These are phyloP conservation scores for Obba rivulosa DNA, from an alignment of 768 basidiomycete species.

Conservation along the genomic window DNA sequence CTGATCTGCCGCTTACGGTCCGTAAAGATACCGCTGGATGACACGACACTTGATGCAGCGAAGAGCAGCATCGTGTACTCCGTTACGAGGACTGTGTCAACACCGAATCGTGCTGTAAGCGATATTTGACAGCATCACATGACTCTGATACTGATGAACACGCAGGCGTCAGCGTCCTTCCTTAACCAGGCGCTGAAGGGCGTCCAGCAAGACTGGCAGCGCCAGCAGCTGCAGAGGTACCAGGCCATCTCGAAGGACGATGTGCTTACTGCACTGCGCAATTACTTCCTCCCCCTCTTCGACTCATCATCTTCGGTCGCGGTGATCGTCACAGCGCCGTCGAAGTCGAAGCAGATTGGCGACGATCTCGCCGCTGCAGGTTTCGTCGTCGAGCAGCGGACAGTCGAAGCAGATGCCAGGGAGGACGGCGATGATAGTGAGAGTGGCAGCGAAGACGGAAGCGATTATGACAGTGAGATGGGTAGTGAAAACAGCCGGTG, in stretches of 20 bases:
- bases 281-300: conserved; percentile 84
- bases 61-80: conserved; percentile 88
- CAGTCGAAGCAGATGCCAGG: conserved; percentile 52
- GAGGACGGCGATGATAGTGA: conserved; percentile 40
- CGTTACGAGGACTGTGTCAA: conserved; percentile 77
- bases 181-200: conserved; percentile 88
- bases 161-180: conserved; percentile 77
- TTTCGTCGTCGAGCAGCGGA: conserved; percentile 71
- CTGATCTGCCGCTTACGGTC: conserved; percentile 4
- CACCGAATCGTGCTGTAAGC: conserved; percentile 81
- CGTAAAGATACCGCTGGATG: conserved; percentile 69
- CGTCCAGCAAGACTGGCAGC: conserved; percentile 66
- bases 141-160: neutral
- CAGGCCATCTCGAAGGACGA: conserved; percentile 78
- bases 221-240: conserved; percentile 72
- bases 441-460: conserved; percentile 26
- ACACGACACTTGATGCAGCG: conserved; percentile 80
- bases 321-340: conserved; percentile 78
- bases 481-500: neutral
- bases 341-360: conserved; percentile 68
- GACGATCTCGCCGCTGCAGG: conserved; percentile 61
- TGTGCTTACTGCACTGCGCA: conserved; percentile 60
- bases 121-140: neutral
- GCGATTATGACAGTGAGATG: conserved; percentile 7
- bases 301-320: conserved; percentile 68